Percentiles rank a stretch among this genome's conserved stretches.
Evolutionary conservation across 805 yeast genomes (phyloP).

Genomic region (Candida piceae): DNA sequence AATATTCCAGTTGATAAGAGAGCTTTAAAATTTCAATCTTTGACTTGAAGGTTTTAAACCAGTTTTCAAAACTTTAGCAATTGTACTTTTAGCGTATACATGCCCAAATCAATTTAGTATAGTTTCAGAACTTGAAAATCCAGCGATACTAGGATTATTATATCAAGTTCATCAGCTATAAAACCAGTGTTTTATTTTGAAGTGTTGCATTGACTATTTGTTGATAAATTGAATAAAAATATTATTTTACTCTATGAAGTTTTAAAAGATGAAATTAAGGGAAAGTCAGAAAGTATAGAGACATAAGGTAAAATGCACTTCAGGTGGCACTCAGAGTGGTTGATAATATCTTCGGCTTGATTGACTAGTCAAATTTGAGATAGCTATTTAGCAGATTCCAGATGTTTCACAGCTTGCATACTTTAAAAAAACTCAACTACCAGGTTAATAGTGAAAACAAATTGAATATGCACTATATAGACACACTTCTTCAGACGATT

Average conservation of each 20-base stretch:
- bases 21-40: constrained; percentile 38
- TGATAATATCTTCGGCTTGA: too few relatives aligned
- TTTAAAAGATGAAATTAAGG: too few relatives aligned
- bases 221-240: constrained; percentile 60
- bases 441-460: too few relatives aligned
- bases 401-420: too few relatives aligned
- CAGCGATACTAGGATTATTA: constrained; percentile 43
- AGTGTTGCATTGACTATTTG: constrained; percentile 61
- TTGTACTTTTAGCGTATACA: constrained; percentile 74
- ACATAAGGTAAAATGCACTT: too few relatives aligned
- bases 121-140: constrained; percentile 60
- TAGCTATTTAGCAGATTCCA: too few relatives aligned
- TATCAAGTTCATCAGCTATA: constrained; percentile 42
- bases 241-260: constrained; percentile 63
- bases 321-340: too few relatives aligned
- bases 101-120: constrained; percentile 80
- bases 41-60: constrained; percentile 39
- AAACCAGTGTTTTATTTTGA: constrained; percentile 56
- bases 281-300: too few relatives aligned
- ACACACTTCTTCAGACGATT: constrained; percentile 35
- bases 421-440: too few relatives aligned
- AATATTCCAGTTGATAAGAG: constrained; percentile 40
- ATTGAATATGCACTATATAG: too few relatives aligned
- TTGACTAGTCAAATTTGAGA: too few relatives aligned
- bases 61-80: constrained; percentile 60